These are phyloP conservation scores for Breviolum minutum DNA, from an alignment of 73 alveolate species.

Conservation along the genomic window DNA sequence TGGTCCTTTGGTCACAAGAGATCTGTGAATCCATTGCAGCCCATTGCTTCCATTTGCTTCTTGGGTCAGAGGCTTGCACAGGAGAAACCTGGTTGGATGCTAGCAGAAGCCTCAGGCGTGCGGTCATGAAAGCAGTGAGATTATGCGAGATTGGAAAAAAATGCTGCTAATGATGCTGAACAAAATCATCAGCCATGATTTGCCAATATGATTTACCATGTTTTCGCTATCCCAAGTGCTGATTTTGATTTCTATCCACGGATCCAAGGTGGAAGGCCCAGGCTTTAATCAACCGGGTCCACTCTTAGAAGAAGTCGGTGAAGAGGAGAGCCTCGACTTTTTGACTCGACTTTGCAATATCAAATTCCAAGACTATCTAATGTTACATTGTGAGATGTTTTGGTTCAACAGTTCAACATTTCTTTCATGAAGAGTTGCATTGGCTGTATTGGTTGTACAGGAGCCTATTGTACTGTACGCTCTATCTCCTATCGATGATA, in stretches of 20 bases:
- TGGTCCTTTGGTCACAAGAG: neutral
- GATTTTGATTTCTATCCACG: neutral
- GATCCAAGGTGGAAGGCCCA: conserved; percentile 48
- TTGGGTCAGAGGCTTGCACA: neutral
- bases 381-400: no score
- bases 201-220: neutral
- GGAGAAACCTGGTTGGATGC: conserved; percentile 77
- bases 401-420: neutral
- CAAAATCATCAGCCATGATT: no score
- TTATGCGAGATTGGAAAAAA: no score
- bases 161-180: no score
- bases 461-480: conserved; percentile 75
- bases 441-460: neutral
- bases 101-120: neutral
- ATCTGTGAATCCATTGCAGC: no score
- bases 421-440: no score
- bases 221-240: neutral
- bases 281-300: conserved; percentile 65
- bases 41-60: neutral
- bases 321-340: neutral
- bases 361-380: no score
- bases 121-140: no score
- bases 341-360: neutral
- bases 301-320: conserved; percentile 29
- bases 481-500: conserved; percentile 51